These are phyloP conservation scores for Fusarium sp. DNA, from an alignment of 2,329 filamentous ascomycete genomes.

Conservation along the genomic window DNA sequence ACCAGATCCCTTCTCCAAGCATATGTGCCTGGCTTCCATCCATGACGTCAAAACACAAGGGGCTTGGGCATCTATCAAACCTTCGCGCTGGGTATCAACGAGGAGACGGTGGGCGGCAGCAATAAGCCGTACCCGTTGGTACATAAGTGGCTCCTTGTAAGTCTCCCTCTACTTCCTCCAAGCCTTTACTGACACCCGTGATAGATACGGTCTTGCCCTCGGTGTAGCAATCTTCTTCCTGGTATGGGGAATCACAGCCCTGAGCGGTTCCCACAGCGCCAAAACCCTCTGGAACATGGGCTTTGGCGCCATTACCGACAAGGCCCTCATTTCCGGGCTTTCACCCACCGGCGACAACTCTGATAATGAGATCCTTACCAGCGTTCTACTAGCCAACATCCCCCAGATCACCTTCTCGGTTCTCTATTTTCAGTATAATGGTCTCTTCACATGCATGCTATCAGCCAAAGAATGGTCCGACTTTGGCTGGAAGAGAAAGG, in stretches of 20 bases:
- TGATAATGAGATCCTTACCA: neutral
- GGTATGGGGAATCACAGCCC: neutral
- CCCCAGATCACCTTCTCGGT: slow-evolving; percentile 21
- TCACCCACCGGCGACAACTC: neutral
- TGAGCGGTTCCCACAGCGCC: neutral
- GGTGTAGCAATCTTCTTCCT: neutral
- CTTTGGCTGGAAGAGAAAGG: slow-evolving; percentile 10
- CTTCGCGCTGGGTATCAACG: neutral
- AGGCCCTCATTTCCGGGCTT: neutral
- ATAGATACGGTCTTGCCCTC: slow-evolving; percentile 1
- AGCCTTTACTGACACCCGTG: neutral
- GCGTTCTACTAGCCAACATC: slow-evolving; percentile 8
- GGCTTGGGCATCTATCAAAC: neutral
- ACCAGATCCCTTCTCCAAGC: neutral
- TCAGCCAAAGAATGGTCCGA: slow-evolving; percentile 20
- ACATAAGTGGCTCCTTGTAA: slow-evolving; percentile 1
- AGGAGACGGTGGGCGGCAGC: slow-evolving; percentile 4
- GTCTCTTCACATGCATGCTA: slow-evolving; percentile 19
- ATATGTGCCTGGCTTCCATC: slow-evolving; percentile 11
- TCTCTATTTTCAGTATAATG: slow-evolving; percentile 22
- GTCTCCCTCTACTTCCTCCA: neutral
- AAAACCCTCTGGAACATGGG: slow-evolving; percentile 14
- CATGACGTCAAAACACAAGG: neutral
- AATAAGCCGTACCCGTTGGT: slow-evolving; percentile 15
- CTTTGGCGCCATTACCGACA: slow-evolving; percentile 7